Conservation (phyloP, 2,329 filamentous ascomycete genomes). For the Colletotrichum musicola region DNA sequence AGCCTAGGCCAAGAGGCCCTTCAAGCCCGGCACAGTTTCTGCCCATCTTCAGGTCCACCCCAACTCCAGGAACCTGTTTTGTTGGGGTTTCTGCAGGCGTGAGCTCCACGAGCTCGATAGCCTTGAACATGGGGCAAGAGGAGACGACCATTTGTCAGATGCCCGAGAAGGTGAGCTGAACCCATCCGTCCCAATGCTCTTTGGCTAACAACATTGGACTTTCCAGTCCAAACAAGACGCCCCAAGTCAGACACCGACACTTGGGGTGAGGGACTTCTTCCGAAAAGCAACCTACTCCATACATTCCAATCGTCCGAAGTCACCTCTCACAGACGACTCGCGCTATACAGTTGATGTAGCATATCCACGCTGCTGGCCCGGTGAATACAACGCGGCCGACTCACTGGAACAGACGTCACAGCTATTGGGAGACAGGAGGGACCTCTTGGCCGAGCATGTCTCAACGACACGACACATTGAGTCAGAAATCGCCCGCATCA, state of each 20-base stretch:
- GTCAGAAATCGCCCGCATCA: neutral
- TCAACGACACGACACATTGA: neutral
- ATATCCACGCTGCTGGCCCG: neutral
- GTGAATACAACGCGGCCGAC: neutral
- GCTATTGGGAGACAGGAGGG: neutral
- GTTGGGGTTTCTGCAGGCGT: neutral
- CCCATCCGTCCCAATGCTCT: neutral
- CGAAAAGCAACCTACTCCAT: neutral
- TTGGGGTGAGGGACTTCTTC: conserved; percentile 1
- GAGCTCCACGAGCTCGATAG: neutral
- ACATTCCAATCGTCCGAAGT: neutral
- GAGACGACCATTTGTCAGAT: conserved; percentile 4
- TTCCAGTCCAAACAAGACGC: neutral
- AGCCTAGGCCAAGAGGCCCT: neutral
- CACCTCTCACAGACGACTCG: neutral
- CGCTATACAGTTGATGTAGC: neutral
- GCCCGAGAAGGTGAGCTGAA: neutral
- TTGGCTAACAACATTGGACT: neutral
- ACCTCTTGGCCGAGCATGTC: neutral
- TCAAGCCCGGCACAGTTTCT: neutral
- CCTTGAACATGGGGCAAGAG: neutral
- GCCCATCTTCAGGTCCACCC: neutral
- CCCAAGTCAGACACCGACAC: neutral
- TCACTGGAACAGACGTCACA: neutral
- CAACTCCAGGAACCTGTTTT: neutral